Percentiles rank a stretch among this genome's conserved stretches.
These are phyloP conservation scores for Ogataea pini DNA, from an alignment of 805 yeast species.

Conservation along the genomic window DNA sequence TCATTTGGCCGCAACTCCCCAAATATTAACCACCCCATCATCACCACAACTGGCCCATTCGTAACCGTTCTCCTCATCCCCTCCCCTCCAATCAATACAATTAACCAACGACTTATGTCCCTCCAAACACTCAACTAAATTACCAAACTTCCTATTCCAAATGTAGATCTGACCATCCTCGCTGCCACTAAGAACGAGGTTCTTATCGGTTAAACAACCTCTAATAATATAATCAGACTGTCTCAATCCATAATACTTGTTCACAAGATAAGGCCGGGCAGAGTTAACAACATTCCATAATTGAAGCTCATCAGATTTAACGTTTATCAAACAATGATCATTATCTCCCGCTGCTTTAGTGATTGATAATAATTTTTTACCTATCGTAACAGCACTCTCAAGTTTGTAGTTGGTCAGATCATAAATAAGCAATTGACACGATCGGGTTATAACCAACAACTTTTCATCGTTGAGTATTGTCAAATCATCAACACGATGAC, in stretches of 20 bases:
- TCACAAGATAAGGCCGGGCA: slow-evolving; percentile 45
- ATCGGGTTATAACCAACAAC: slow-evolving; percentile 63
- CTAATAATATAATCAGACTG: slow-evolving; percentile 72
- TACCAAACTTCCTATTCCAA: slow-evolving; percentile 76
- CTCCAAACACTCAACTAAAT: slow-evolving; percentile 56
- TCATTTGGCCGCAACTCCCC: no score
- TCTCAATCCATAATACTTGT: slow-evolving; percentile 69
- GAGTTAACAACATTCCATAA: slow-evolving; percentile 73
- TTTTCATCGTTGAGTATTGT: slow-evolving; percentile 66
- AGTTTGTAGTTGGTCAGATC: slow-evolving; percentile 40
- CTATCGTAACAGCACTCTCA: slow-evolving; percentile 43
- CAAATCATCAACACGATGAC: slow-evolving; percentile 62
- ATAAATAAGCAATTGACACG: slow-evolving; percentile 60
- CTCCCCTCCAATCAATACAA: slow-evolving; percentile 70
- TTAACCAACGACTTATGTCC: slow-evolving; percentile 73
- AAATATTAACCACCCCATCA: slow-evolving; percentile 67
- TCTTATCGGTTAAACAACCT: slow-evolving; percentile 76
- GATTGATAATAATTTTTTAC: slow-evolving; percentile 65
- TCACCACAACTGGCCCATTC: slow-evolving; percentile 79
- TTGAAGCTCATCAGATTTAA: slow-evolving; percentile 75
- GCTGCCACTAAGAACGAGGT: slow-evolving; percentile 75
- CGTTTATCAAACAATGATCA: slow-evolving; percentile 55
- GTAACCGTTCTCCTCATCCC: slow-evolving; percentile 39
- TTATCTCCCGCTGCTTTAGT: slow-evolving; percentile 56
- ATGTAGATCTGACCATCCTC: slow-evolving; percentile 78